A percentile compares a stretch with the other conserved stretches of the same genome.
phyloP scores from a whole-genome alignment of 1,139 yeast genomes.

The Kodamaea sp. region DNA sequence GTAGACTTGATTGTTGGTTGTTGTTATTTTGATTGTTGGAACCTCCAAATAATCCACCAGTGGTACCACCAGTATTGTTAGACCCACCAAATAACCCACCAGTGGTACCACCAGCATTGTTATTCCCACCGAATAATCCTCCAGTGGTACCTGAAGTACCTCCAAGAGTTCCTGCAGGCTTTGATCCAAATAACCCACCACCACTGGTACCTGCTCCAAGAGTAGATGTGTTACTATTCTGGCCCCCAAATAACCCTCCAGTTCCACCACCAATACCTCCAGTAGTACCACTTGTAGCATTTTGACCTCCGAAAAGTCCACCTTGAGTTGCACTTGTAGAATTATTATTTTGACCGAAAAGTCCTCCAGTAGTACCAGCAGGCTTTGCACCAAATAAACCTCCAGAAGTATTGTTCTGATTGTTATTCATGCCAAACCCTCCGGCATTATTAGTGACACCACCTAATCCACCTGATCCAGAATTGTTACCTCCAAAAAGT shows the following conservation, averaged over 20 bases:
- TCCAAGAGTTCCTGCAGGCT: constrained; percentile 4
- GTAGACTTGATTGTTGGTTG: constrained; percentile 12
- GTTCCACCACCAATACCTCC: constrained; percentile 18
- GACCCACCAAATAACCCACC: constrained; percentile 20
- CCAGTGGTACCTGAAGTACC: constrained; percentile 6
- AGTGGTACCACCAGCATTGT: constrained; percentile 8
- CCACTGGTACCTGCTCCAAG: constrained; percentile 9
- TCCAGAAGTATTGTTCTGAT: constrained; percentile 14
- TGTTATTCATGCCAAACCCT: constrained; percentile 17
- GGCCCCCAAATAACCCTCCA: constrained; percentile 24
- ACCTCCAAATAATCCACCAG: constrained; percentile 5
- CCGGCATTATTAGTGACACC: constrained; percentile 11
- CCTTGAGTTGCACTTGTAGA: constrained; percentile 9
- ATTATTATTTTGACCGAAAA: constrained; percentile 14
- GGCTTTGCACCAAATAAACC: constrained; percentile 19
- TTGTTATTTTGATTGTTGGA: constrained; percentile 2
- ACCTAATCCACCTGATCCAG: constrained; percentile 4
- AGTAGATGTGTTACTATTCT: constrained; percentile 11
- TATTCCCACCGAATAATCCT: constrained; percentile 15
- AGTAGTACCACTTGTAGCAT: constrained; percentile 8
- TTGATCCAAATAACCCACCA: constrained; percentile 21
- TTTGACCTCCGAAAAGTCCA: constrained; percentile 30
- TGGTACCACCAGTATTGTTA: constrained; percentile 8
- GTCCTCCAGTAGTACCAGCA: constrained; percentile 11
- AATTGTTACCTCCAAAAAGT: constrained; percentile 13